phyloP scores from a whole-genome alignment of 768 basidiomycete genomes.

The Scleroderma bovista region DNA sequence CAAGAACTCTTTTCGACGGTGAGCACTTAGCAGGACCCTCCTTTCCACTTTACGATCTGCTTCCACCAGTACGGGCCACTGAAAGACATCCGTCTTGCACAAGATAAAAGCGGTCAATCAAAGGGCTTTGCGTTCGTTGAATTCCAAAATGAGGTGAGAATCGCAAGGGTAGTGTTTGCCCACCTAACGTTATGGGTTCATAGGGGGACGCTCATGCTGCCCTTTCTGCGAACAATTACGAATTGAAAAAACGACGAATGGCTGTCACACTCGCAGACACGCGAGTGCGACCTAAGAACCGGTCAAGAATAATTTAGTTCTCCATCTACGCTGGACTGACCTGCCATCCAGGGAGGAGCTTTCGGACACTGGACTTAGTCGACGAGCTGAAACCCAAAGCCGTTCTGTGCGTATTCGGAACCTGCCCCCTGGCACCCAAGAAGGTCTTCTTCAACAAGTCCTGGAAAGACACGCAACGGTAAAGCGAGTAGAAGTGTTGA shows the following conservation, averaged over 20 bases:
- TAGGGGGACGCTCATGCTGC: conserved; percentile 69
- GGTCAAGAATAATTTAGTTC: conserved; percentile 31
- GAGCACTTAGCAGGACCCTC: conserved; percentile 17
- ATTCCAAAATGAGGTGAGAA: conserved; percentile 69
- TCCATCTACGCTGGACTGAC: not conserved
- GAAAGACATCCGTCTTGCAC: conserved; percentile 75
- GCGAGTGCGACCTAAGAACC: conserved; percentile 49
- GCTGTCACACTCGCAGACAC: conserved; percentile 83
- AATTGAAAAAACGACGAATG: conserved; percentile 85
- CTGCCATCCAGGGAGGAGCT: conserved; percentile 30
- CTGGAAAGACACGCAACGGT: conserved; percentile 73
- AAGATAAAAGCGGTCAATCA: conserved; percentile 61
- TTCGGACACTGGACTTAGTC: conserved; percentile 53
- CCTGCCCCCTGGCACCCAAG: conserved; percentile 74
- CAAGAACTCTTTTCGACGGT: conserved; percentile 75
- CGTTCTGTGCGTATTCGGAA: conserved; percentile 74
- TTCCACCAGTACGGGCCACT: conserved; percentile 67
- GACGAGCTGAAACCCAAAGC: conserved; percentile 50
- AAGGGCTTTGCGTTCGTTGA: conserved; percentile 94
- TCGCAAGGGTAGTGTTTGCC: not conserved
- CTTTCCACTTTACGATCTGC: not conserved
- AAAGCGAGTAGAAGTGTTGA: conserved; percentile 71
- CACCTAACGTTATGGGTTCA: conserved; percentile 1
- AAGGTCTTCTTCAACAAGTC: conserved; percentile 85
- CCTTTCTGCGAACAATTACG: conserved; percentile 77